Percentiles rank a stretch among this genome's conserved stretches.
Evolutionary conservation across 1,284 basidiomycete species (phyloP).

Genomic region (Singerocomus rubriflavus): DNA sequence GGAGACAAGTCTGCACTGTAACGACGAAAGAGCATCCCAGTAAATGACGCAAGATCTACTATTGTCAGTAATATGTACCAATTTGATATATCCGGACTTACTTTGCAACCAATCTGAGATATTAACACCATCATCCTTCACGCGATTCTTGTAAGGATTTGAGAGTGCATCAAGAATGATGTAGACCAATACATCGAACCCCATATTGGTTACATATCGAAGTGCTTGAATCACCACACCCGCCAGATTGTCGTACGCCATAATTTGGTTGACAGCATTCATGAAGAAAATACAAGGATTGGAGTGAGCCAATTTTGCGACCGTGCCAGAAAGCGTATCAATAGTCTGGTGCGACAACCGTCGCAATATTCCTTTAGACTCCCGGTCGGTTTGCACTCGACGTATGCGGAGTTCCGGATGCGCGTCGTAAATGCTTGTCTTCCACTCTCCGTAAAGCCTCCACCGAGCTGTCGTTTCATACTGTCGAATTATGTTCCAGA

Average conservation of each 20-base stretch:
- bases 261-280: conserved; percentile 90
- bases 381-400: conserved; percentile 68
- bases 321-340: conserved; percentile 77
- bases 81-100: conserved; percentile 40
- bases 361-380: conserved; percentile 78
- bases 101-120: conserved; percentile 93
- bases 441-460: conserved; percentile 96
- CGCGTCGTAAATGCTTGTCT: conserved; percentile 63
- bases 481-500: conserved; percentile 82
- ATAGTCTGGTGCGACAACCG: conserved; percentile 81
- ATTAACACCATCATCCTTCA: conserved; percentile 93
- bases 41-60: conserved; percentile 86
- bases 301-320: conserved; percentile 93
- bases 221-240: conserved; percentile 89
- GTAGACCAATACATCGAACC: conserved; percentile 91
- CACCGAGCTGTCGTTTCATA: conserved; percentile 83
- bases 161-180: conserved; percentile 87
- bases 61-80: conserved; percentile 13
- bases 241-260: conserved; percentile 95
- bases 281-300: conserved; percentile 93
- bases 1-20: conserved; percentile 84
- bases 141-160: conserved; percentile 78
- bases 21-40: conserved; percentile 87
- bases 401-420: conserved; percentile 75
- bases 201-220: conserved; percentile 87